Conservation (phyloP, 139 green algal species). For the Tetradesmus obliquus region DNA sequence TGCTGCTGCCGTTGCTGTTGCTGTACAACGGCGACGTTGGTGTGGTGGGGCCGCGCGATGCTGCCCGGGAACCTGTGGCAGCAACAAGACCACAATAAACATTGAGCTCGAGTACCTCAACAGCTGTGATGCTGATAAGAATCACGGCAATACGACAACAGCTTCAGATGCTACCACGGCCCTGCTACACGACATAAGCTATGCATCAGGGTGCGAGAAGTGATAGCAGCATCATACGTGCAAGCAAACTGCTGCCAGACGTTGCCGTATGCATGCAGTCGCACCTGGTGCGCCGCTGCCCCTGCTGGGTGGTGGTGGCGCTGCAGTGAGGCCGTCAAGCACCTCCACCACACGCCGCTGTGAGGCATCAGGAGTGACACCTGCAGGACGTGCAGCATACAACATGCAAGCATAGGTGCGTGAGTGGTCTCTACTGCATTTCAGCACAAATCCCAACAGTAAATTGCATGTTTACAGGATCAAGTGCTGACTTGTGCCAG, state of each 20-base stretch:
- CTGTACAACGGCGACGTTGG: not conserved
- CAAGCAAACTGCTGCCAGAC: not conserved
- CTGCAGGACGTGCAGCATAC: not conserved
- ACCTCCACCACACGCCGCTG: conserved; percentile 61
- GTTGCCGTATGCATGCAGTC: not conserved
- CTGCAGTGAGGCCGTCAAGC: conserved; percentile 59
- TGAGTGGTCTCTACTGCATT: not conserved
- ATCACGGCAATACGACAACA: too few species aligned
- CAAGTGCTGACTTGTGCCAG: too few species aligned
- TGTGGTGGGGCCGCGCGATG: not conserved
- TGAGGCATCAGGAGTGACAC: conserved; percentile 46
- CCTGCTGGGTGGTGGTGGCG: conserved; percentile 54
- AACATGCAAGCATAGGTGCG: not conserved
- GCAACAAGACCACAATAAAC: not conserved
- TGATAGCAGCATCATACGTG: not conserved
- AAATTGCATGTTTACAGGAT: not conserved
- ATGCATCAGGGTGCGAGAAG: too few species aligned
- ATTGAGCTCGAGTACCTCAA: too few species aligned
- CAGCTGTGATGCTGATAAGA: too few species aligned
- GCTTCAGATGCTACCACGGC: too few species aligned
- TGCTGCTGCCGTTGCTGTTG: conserved; percentile 2
- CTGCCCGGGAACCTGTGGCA: not conserved
- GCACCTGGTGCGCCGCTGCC: not conserved
- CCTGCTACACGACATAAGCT: too few species aligned
- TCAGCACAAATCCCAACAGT: not conserved